Base-by-base conservation (phyloP, 148 eudicot species). In the Dysphania ambrosioides region DNA sequence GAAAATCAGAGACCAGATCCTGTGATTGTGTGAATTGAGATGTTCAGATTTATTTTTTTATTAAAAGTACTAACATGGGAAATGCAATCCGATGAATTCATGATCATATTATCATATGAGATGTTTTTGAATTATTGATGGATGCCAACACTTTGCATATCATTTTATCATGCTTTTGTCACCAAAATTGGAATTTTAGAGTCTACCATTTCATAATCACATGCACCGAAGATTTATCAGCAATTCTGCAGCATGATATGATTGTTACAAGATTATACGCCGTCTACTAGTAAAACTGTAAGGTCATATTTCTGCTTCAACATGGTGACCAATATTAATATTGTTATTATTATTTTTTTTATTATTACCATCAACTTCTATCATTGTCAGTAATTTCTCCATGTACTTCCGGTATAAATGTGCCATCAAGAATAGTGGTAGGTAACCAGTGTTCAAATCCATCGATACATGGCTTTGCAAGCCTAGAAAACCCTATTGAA, bases 131-230 rank as follows among this genome's bases (percentile, higher is more conserved):
- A 38, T 26, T 3, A 29, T 55, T 36, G 75, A 21, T 57, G 76
- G 56, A 61, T 58, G 68, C 67, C 67, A 58, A 38, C 66, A 10
- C 27, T 38, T 42, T 61, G 57, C 41, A 27, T 8, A 61, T 60
- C 21, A 72, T 36, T 1, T 30, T 4, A 16, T 47, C 53, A 47
- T 47, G 16, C 40, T 36, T 36, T 36, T 5, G 40, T 36, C 40
- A 4, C 40, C 40, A 47, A 47, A 47, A 24, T 71, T 38, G 5
- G 4, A 23, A 23, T 29, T 6, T 71, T 5, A 30, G 23, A 24
- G 30, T 72, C 32, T 38, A 26, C 19, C 4, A 72, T 27, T 24
- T 72, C 55, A 11, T 72, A 18, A 15, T 71, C 6, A 36, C 6
- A 47, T 71, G n/a, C 35, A 41, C 24, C 12, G 8, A 21, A 21